Evolutionary conservation across 805 yeast genomes (phyloP).

Genomic region (Cyberlindnera americana): DNA sequence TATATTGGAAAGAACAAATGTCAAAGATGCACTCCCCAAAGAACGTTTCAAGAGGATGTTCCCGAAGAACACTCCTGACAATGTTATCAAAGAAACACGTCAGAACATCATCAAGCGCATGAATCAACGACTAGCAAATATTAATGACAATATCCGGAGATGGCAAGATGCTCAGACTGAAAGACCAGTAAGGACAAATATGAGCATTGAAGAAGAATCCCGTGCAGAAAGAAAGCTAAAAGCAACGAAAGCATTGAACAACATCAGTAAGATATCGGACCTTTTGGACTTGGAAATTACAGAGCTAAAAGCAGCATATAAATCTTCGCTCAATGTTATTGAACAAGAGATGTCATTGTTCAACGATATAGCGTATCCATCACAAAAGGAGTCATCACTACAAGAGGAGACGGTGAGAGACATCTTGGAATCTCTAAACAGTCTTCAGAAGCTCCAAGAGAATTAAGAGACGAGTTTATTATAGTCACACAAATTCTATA

Average conservation of each 20-base stretch:
- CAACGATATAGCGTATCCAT: slow-evolving; percentile 23
- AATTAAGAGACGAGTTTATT: background rate
- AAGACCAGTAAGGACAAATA: no score
- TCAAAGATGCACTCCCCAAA: slow-evolving; percentile 7
- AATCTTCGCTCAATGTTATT: background rate
- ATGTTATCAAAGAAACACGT: slow-evolving; percentile 5
- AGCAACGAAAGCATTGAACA: background rate
- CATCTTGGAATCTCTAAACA: slow-evolving; percentile 17
- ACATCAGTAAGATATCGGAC: slow-evolving; percentile 28
- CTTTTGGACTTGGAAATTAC: slow-evolving; percentile 28
- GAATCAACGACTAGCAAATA: slow-evolving; percentile 1
- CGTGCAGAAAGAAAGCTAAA: background rate
- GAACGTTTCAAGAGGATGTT: slow-evolving; percentile 14
- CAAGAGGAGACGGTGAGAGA: slow-evolving; percentile 15
- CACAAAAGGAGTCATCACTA: background rate
- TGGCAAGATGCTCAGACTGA: background rate
- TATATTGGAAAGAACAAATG: slow-evolving; percentile 17
- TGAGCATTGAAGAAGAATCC: background rate
- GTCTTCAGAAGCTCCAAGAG: slow-evolving; percentile 10
- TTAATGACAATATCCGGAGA: slow-evolving; percentile 9
- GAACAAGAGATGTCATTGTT: slow-evolving; percentile 23
- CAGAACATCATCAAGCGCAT: slow-evolving; percentile 6
- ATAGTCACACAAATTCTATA: slow-evolving; percentile 4
- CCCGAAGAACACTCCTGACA: slow-evolving; percentile 13
- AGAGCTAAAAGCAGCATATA: slow-evolving; percentile 24